These are phyloP conservation scores for Agrocybe chaxingu DNA, from an alignment of 768 basidiomycete genomes.

Conservation along the genomic window DNA sequence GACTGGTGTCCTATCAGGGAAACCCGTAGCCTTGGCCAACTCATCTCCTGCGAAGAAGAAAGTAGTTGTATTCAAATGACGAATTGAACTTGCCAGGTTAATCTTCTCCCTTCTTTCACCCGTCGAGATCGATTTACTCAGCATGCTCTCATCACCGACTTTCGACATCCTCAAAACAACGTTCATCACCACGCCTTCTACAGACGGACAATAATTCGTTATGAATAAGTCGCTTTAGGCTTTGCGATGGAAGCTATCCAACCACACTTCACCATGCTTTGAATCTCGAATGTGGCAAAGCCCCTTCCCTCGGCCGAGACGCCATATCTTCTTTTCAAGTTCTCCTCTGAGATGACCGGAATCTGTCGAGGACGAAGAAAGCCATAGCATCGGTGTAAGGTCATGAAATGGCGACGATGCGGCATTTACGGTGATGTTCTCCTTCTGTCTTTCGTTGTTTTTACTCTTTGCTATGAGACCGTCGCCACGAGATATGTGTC, in stretches of 20 bases:
- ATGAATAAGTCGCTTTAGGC: too few species aligned
- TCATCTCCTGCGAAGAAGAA: conserved; percentile 34
- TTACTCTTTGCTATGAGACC: conserved; percentile 45
- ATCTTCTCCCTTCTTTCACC: neutral
- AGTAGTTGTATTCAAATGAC: conserved; percentile 29
- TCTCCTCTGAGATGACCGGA: conserved; percentile 30
- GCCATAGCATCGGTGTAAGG: too few species aligned
- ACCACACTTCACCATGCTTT: conserved; percentile 29
- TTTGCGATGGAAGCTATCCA: conserved; percentile 26
- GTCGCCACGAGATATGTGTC: conserved; percentile 45
- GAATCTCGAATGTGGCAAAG: conserved; percentile 35
- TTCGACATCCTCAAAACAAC: too few species aligned
- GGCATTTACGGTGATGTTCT: conserved; percentile 42
- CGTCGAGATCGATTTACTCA: neutral
- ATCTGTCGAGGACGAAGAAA: conserved; percentile 39
- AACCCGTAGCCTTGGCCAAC: conserved; percentile 31
- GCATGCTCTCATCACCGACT: too few species aligned
- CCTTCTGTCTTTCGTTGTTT: conserved; percentile 45
- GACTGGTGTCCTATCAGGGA: conserved; percentile 40
- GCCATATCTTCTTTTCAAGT: conserved; percentile 38
- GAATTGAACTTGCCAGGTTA: neutral
- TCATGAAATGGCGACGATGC: too few species aligned
- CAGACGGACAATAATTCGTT: too few species aligned
- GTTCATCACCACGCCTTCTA: too few species aligned
- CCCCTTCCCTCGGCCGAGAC: conserved; percentile 38